Percentiles rank a stretch among this genome's conserved stretches.
phyloP scores from a whole-genome alignment of 495 filamentous ascomycete species.

The Clohesyomyces aquaticus region DNA sequence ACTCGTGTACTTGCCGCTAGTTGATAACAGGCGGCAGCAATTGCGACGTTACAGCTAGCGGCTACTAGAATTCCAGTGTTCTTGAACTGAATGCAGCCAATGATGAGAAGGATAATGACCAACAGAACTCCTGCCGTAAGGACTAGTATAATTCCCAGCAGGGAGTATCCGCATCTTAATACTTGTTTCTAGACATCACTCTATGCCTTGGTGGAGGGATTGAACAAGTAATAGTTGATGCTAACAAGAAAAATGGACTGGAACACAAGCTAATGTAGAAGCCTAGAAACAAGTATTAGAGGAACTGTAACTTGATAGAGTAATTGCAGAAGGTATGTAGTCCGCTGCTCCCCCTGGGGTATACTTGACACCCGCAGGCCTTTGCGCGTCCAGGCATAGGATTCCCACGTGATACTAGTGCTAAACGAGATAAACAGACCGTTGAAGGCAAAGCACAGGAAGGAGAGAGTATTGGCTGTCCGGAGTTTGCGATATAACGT shows the following conservation, averaged over 20 bases:
- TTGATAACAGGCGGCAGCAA: not conserved
- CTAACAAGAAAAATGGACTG: not conserved
- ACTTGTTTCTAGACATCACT: not conserved
- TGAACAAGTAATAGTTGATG: not conserved
- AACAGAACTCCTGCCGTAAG: not conserved
- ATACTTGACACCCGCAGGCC: slow-evolving; percentile 15
- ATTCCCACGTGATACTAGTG: not conserved
- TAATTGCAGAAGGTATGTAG: slow-evolving; percentile 23
- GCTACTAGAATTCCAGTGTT: not conserved
- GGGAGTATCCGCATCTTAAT: not conserved
- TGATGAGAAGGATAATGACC: not conserved
- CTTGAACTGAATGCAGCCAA: not conserved
- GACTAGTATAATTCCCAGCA: not conserved
- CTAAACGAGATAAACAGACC: slow-evolving; percentile 15
- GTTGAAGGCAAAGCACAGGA: slow-evolving; percentile 25
- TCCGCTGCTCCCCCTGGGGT: slow-evolving; percentile 11
- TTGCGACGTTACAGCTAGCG: not conserved
- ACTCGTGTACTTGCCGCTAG: not conserved
- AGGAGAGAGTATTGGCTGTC: slow-evolving; percentile 18
- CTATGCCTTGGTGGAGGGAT: not conserved
- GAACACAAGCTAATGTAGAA: not conserved
- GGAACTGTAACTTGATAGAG: slow-evolving; percentile 25
- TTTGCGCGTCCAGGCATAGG: slow-evolving; percentile 11
- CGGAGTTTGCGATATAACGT: slow-evolving; percentile 15
- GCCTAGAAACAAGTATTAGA: slow-evolving; percentile 5